These are phyloP conservation scores for Penicillium sp. DNA, from an alignment of 2,329 filamentous ascomycete genomes.

Conservation along the genomic window DNA sequence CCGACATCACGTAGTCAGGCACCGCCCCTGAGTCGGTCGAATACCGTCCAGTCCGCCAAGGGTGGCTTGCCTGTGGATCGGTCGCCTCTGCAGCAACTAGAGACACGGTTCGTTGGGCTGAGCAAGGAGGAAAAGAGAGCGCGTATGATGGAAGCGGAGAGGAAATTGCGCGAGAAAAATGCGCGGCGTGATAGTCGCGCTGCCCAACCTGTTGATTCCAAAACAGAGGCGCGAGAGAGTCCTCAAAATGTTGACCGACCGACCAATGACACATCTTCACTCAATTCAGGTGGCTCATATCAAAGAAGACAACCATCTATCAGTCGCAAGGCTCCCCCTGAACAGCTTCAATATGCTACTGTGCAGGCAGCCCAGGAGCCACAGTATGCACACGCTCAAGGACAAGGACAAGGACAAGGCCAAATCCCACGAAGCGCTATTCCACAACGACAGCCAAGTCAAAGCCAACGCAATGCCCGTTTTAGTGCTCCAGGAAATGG, in stretches of 20 bases:
- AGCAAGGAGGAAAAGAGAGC: conserved; percentile 95
- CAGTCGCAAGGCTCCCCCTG: conserved; percentile 2
- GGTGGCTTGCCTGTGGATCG: conserved; percentile 68
- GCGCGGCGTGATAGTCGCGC: conserved; percentile 26
- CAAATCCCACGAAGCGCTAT: conserved; percentile 20
- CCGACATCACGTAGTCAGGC: conserved; percentile 19
- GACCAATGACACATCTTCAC: not conserved
- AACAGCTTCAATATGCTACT: conserved; percentile 19
- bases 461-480: not conserved
- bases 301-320: conserved; percentile 9
- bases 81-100: conserved; percentile 89
- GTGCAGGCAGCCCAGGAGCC: conserved; percentile 18
- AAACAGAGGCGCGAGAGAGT: conserved; percentile 12
- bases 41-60: conserved; percentile 28
- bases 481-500: conserved; percentile 2
- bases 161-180: conserved; percentile 59
- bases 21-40: conserved; percentile 28
- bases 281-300: not conserved
- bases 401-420: conserved; percentile 15
- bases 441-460: not conserved
- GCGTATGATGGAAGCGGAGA: conserved; percentile 76
- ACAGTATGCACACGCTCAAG: conserved; percentile 20
- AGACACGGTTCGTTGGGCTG: conserved; percentile 84
- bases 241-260: conserved; percentile 7
- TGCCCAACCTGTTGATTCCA: conserved; percentile 12